These are phyloP conservation scores for Scolecobasidium constrictum DNA, from an alignment of 2,329 filamentous ascomycete genomes.

Conservation along the genomic window DNA sequence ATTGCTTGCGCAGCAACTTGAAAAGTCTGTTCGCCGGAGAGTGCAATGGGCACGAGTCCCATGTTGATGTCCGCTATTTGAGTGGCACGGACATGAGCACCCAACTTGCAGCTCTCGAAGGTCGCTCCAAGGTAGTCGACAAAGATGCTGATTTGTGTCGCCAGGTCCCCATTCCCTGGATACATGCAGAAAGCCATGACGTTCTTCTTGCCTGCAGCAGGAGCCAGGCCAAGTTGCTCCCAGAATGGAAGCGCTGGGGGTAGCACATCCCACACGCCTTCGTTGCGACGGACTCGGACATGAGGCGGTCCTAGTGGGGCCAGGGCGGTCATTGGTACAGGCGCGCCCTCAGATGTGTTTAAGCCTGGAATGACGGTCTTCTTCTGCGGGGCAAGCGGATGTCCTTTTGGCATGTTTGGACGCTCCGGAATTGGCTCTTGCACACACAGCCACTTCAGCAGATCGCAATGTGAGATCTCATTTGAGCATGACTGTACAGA, in stretches of 20 bases:
- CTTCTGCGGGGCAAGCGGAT: slow-evolving; percentile 14
- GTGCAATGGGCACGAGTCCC: slow-evolving; percentile 21
- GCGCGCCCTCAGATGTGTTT: slow-evolving; percentile 13
- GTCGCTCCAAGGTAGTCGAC: slow-evolving; percentile 56
- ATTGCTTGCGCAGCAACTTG: slow-evolving; percentile 20
- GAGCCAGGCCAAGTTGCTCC: slow-evolving; percentile 68
- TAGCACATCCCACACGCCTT: slow-evolving; percentile 59
- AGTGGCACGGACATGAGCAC: slow-evolving; percentile 40
- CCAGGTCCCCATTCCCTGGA: slow-evolving; percentile 53
- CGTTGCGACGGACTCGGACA: slow-evolving; percentile 59
- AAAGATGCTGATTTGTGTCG: slow-evolving; percentile 51
- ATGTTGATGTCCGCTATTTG: slow-evolving; percentile 14
- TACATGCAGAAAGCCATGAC: slow-evolving; percentile 60
- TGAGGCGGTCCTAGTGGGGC: slow-evolving; percentile 59
- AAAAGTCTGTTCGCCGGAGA: slow-evolving; percentile 13
- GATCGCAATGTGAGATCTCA: slow-evolving; percentile 4
- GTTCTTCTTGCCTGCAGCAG: slow-evolving; percentile 60
- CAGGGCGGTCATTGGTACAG: slow-evolving; percentile 25
- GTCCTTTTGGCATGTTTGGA: slow-evolving; percentile 16
- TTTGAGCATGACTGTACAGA: background rate
- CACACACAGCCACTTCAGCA: slow-evolving; percentile 5
- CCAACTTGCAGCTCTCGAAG: slow-evolving; percentile 66
- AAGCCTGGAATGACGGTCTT: background rate
- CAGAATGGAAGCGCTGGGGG: slow-evolving; percentile 69
- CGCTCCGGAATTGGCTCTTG: slow-evolving; percentile 1